Conservation (phyloP, 2,329 filamentous ascomycete genomes). For the Ceratocystis lukuohia region DNA sequence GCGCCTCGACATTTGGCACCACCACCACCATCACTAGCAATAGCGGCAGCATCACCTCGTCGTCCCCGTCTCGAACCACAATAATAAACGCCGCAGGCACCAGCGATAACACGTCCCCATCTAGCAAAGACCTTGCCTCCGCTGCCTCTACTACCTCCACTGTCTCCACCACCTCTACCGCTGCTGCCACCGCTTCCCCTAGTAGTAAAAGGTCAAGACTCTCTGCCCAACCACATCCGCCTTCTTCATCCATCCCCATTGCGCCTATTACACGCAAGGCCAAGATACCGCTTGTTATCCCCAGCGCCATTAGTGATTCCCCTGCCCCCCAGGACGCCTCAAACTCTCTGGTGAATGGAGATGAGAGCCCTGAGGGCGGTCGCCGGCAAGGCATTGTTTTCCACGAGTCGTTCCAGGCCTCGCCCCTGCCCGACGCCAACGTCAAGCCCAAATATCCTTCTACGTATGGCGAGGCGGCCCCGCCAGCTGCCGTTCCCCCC, state of each 20-base stretch:
- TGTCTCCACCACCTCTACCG: slow-evolving; percentile 1
- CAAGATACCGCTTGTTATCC: neutral
- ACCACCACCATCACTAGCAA: neutral
- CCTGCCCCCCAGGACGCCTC: neutral
- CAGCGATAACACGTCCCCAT: slow-evolving; percentile 2
- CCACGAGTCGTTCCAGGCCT: slow-evolving; percentile 40
- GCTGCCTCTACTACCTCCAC: too few species aligned
- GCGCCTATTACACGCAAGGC: neutral
- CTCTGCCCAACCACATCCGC: neutral
- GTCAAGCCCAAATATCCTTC: slow-evolving; percentile 16
- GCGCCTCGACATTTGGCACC: slow-evolving; percentile 1
- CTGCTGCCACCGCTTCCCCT: neutral
- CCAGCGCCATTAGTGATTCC: neutral
- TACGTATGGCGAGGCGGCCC: slow-evolving; percentile 27
- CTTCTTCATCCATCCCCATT: neutral
- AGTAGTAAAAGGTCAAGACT: neutral
- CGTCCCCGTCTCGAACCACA: slow-evolving; percentile 13
- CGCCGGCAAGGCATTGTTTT: slow-evolving; percentile 49
- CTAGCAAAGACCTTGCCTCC: neutral
- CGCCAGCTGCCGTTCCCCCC: slow-evolving; percentile 5
- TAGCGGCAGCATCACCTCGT: slow-evolving; percentile 6
- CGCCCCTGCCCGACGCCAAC: slow-evolving; percentile 31
- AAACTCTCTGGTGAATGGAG: slow-evolving; percentile 23
- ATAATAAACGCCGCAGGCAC: neutral
- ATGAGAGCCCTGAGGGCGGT: slow-evolving; percentile 25